Conservation (phyloP, 2,329 filamentous ascomycete genomes). For the Reticulascus tulasneorum region DNA sequence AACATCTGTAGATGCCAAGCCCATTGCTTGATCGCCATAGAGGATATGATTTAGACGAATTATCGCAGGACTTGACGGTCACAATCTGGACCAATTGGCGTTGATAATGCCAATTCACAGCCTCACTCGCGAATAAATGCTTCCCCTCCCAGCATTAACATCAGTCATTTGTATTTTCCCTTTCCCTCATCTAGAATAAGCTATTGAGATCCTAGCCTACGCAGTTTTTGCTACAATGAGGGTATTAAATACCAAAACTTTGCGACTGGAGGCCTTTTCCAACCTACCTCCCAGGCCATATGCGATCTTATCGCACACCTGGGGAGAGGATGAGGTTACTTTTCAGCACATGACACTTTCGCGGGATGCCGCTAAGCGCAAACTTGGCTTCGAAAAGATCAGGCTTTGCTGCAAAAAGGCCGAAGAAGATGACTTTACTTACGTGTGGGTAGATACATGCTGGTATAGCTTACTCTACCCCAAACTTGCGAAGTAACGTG, state of each 20-base stretch:
- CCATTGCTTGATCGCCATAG: no score
- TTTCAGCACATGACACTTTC: conserved; percentile 13
- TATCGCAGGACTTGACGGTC: no score
- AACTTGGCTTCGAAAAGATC: conserved; percentile 16
- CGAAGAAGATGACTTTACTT: conserved; percentile 15
- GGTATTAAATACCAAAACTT: conserved; percentile 16
- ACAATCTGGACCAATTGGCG: no score
- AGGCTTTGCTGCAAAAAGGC: conserved; percentile 16
- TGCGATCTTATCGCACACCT: conserved; percentile 32
- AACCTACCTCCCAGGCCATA: conserved; percentile 16
- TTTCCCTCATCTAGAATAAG: no score
- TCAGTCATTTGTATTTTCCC: no score
- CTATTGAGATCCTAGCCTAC: no score
- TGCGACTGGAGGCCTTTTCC: conserved; percentile 15
- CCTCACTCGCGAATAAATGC: no score
- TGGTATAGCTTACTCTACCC: conserved; percentile 8
- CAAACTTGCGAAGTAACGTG: neutral
- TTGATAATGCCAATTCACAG: no score
- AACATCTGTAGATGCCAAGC: no score
- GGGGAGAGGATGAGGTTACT: conserved; percentile 24
- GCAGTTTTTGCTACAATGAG: no score
- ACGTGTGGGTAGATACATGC: conserved; percentile 24
- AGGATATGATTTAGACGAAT: no score
- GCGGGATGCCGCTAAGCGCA: conserved; percentile 2
- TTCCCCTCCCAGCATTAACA: no score